A percentile compares a stretch with the other conserved stretches of the same genome.
phyloP scores from a whole-genome alignment of 2,329 filamentous ascomycete genomes.

The Pestalotiopsis sp. region DNA sequence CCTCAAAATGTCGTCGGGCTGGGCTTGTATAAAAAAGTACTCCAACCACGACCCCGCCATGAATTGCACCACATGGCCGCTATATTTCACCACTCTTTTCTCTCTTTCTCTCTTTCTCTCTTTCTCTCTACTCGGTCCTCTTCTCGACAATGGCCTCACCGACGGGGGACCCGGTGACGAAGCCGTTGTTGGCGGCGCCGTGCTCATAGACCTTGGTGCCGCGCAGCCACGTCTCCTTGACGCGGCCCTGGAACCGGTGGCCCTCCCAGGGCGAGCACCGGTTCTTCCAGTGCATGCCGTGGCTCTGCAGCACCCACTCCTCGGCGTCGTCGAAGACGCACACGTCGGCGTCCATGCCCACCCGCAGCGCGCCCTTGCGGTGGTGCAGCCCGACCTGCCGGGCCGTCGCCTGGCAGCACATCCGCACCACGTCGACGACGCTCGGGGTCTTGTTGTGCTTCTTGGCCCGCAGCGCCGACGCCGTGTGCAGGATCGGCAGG shows the following conservation, averaged over 20 bases:
- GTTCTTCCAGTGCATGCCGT: conserved; percentile 92
- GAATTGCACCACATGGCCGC: not conserved
- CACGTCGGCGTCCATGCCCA: conserved; percentile 86
- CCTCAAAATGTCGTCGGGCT: not conserved
- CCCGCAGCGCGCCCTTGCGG: conserved; percentile 76
- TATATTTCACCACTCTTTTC: not conserved
- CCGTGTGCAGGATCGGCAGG: conserved; percentile 85
- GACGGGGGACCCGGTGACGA: conserved; percentile 47
- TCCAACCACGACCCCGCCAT: not conserved
- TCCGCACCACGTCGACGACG: conserved; percentile 78
- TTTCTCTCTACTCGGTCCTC: conserved; percentile 39
- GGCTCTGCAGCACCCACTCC: conserved; percentile 70
- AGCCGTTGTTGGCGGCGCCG: conserved; percentile 52
- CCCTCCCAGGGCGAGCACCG: conserved; percentile 90
- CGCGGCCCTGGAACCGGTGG: conserved; percentile 73
- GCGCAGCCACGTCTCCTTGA: conserved; percentile 82
- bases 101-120: conserved; percentile 13
- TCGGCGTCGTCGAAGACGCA: conserved; percentile 89
- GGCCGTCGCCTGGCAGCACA: conserved; percentile 86
- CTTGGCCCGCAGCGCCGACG: conserved; percentile 62
- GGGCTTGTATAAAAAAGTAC: not conserved
- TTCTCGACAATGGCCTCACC: conserved; percentile 63
- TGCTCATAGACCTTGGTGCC: conserved; percentile 74
- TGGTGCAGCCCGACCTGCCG: conserved; percentile 82
- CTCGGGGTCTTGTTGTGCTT: conserved; percentile 41